phyloP scores from a whole-genome alignment of 108 stramenopile species.

The Fragilaria radians region DNA sequence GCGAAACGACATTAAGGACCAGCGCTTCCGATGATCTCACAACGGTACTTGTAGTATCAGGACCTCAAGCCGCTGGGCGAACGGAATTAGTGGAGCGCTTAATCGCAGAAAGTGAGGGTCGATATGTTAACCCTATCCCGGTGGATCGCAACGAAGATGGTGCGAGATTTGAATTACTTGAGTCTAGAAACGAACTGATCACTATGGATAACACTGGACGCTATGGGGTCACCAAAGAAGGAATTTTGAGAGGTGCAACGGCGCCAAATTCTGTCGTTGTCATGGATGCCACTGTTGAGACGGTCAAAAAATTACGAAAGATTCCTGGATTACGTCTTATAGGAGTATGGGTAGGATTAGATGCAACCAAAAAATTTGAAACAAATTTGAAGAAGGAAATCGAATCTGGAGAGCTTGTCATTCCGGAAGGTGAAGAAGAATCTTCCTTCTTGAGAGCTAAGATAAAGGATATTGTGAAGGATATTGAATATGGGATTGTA shows the following conservation, averaged over 20 bases:
- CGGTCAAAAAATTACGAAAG: constrained; percentile 42
- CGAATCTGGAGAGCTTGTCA: constrained; percentile 28
- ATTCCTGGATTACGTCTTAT: constrained; percentile 52
- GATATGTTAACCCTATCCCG: constrained; percentile 33
- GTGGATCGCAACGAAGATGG: constrained; percentile 43
- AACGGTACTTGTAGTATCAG: constrained; percentile 69
- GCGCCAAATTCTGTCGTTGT: constrained; percentile 41
- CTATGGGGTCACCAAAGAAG: constrained; percentile 59
- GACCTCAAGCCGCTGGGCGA: constrained; percentile 71
- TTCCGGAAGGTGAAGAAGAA: constrained; percentile 58
- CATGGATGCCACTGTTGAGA: constrained; percentile 67
- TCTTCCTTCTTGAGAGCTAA: constrained; percentile 47
- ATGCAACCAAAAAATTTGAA: constrained; percentile 56
- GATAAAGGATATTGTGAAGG: constrained; percentile 57
- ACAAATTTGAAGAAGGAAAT: constrained; percentile 41
- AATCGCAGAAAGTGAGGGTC: constrained; percentile 34
- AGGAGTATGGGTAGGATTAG: constrained; percentile 78
- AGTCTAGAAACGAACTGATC: constrained; percentile 51
- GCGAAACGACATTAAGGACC: constrained; percentile 15
- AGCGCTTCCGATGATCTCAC: constrained; percentile 27
- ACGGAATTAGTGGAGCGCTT: constrained; percentile 58
- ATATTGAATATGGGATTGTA: constrained; percentile 77
- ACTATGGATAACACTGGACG: constrained; percentile 34
- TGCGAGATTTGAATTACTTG: constrained; percentile 50
- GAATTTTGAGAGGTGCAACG: constrained; percentile 33